Base-by-base conservation (phyloP, 805 yeast genomes). In the Schizosaccharomyces pombe region DNA sequence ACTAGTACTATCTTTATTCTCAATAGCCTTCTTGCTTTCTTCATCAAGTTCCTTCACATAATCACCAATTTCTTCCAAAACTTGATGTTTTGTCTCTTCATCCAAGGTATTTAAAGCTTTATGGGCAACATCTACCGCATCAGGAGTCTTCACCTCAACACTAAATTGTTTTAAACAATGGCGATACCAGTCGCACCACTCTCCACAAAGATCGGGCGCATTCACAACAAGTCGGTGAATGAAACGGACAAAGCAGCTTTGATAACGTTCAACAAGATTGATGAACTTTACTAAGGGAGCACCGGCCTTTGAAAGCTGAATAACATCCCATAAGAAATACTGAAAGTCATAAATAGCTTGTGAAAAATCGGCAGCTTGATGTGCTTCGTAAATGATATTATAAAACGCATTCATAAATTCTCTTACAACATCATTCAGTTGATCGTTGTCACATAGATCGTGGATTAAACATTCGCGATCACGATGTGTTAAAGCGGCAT, bases 401-500 rank as follows among this genome's bases (percentile, higher is more conserved):
- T 33, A 32, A 29, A 52, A 52, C 11, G 24, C 16, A 11, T 19
- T 28, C 43, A 52, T 26, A 19, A 32, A n/a, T 14, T 32, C 54
- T 11, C 47, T 32, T 28, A 52, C 47, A n/a, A 33, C 16, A 19
- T 34, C 47, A n/a, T 47, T 32, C 16, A 52, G 29, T 8, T 32
- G 24, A 34, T 52, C 47, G 1, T 34, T 19, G 12, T 52, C 54
- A 34, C 54, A 52, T 8, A 52, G 26, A 5, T 19, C 30, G 28
- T 52, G 12, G 28, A 33, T 52, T n/a, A 52, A 47, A 4, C 28
- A 16, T 33, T 52, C 47, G 26, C 54, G 43, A 24, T 52, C 54
- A 14, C 54, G 54, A 9, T 26, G 24, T 4, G 29, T 52, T 19
- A 52, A 28, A 28, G 28, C 26, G 24, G 24, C 29, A 6, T 32